These are phyloP conservation scores for Annona squamosa DNA, from an alignment of 164 flowering plant genomes.

Conservation along the genomic window DNA sequence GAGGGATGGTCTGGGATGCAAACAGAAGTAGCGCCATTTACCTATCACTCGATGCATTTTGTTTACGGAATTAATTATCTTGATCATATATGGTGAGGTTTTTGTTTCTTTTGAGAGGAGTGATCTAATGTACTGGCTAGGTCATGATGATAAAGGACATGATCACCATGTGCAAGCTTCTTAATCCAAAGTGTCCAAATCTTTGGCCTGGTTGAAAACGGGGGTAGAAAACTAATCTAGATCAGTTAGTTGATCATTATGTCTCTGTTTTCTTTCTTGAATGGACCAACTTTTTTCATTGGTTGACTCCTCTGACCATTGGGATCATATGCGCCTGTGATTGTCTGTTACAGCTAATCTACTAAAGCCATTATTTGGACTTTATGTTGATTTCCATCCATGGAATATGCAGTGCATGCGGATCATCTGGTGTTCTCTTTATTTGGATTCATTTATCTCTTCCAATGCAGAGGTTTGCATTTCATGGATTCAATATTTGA, in stretches of 20 bases:
- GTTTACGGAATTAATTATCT: not conserved
- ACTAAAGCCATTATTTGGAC: not conserved
- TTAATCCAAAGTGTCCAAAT: not conserved
- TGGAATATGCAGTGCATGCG: not conserved
- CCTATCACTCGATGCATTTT: not conserved
- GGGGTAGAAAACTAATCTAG: not conserved
- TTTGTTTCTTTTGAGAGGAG: not conserved
- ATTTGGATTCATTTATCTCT: no score
- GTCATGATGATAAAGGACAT: not conserved
- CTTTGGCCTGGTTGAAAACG: not conserved
- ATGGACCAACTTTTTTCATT: not conserved
- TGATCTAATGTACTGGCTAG: not conserved
- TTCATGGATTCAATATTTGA: no score
- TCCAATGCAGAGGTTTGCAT: no score
- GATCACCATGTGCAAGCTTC: not conserved
- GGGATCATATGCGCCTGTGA: not conserved
- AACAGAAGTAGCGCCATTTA: conserved; percentile 39
- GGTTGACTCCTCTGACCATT: not conserved
- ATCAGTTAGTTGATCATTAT: not conserved
- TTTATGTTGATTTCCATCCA: not conserved
- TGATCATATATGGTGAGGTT: not conserved
- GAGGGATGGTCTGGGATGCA: conserved; percentile 59
- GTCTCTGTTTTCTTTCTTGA: not conserved
- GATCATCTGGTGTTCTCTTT: no score
- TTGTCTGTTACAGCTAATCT: not conserved